These are phyloP conservation scores for Nakazawaea laoshanensis DNA, from an alignment of 805 yeast genomes.

Conservation along the genomic window DNA sequence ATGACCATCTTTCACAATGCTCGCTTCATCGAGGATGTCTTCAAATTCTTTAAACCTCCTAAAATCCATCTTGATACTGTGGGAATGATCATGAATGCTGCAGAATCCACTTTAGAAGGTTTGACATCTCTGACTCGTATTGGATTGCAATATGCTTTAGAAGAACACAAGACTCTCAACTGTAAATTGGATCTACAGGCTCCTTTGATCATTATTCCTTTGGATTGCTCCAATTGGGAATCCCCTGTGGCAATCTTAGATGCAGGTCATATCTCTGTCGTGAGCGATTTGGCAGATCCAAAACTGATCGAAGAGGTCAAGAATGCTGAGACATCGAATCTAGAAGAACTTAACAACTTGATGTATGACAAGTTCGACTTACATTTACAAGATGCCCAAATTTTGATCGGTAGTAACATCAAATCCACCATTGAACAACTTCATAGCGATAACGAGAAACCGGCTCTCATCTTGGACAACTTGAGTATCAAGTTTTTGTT, in stretches of 20 bases:
- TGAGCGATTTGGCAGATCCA: conserved; percentile 72
- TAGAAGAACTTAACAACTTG: conserved; percentile 61
- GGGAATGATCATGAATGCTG: conserved; percentile 86
- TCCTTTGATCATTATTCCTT: conserved; percentile 81
- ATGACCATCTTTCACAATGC: conserved; percentile 89
- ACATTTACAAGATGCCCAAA: conserved; percentile 75
- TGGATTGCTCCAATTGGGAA: conserved; percentile 68
- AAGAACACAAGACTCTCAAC: conserved; percentile 87
- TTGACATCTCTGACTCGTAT: conserved; percentile 82
- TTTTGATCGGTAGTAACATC: conserved; percentile 77
- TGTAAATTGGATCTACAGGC: conserved; percentile 87
- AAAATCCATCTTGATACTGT: conserved; percentile 79
- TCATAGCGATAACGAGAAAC: conserved; percentile 35
- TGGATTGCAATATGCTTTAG: conserved; percentile 88
- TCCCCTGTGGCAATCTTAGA: conserved; percentile 89
- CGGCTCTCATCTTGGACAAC: conserved; percentile 65
- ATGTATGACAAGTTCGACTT: conserved; percentile 88
- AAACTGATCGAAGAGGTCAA: conserved; percentile 61
- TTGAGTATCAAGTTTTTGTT: conserved; percentile 65
- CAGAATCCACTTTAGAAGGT: conserved; percentile 91
- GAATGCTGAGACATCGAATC: conserved; percentile 40
- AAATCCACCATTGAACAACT: conserved; percentile 70
- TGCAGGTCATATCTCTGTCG: conserved; percentile 88
- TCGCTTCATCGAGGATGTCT: conserved; percentile 68
- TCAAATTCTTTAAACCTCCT: conserved; percentile 79